phyloP scores from a whole-genome alignment of 768 basidiomycete genomes.

The Tulasnella sp. region DNA sequence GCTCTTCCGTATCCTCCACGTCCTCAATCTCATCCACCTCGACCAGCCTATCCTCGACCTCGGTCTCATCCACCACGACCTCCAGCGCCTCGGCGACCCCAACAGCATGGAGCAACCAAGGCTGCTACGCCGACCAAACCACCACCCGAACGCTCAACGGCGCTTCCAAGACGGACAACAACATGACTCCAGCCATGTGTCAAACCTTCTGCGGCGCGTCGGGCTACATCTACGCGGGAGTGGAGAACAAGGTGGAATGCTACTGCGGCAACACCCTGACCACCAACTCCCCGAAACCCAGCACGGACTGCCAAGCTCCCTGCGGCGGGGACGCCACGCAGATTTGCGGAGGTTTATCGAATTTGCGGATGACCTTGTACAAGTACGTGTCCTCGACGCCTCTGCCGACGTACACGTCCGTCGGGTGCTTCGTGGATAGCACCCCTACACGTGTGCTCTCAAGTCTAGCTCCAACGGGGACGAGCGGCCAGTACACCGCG shows the following conservation, averaged over 20 bases:
- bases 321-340: conserved; percentile 24
- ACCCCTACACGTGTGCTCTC: neutral
- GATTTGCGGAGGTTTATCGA: conserved; percentile 28
- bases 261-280: conserved; percentile 25
- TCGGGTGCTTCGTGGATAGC: conserved; percentile 1
- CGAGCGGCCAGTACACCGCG: neutral
- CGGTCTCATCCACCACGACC: neutral
- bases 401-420: neutral
- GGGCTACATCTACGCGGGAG: conserved; percentile 18
- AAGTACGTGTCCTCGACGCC: neutral
- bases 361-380: conserved; percentile 21
- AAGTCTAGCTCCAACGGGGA: neutral
- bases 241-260: conserved; percentile 19
- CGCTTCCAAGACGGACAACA: conserved; percentile 13
- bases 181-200: conserved; percentile 13
- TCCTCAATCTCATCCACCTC: too few species aligned
- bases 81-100: neutral
- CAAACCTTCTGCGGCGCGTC: conserved; percentile 5
- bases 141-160: conserved; percentile 23
- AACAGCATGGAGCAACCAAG: neutral
- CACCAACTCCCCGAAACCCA: neutral
- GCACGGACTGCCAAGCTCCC: conserved; percentile 15
- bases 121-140: conserved; percentile 23
- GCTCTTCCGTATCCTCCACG: too few species aligned
- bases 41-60: too few species aligned